These are phyloP conservation scores for Cryptosporidium sp. DNA, from an alignment of 169 alveolate species.

Conservation along the genomic window DNA sequence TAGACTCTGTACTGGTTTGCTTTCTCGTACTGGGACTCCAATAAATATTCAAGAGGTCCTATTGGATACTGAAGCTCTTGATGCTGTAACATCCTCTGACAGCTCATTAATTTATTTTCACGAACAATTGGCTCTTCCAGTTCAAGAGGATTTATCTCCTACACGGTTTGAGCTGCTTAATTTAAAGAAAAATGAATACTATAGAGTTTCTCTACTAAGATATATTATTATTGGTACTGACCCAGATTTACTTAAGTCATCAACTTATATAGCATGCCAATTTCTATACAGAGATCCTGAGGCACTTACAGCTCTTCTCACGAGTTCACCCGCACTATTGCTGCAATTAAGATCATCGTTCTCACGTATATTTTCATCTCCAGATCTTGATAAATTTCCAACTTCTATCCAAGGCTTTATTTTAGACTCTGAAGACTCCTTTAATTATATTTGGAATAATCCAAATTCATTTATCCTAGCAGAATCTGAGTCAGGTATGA, in stretches of 20 bases:
- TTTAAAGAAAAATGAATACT: background rate
- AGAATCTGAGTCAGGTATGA: constrained; percentile 28
- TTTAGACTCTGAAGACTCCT: constrained; percentile 21
- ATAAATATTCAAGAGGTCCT: constrained; percentile 1
- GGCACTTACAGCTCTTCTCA: constrained; percentile 18
- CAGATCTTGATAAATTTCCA: constrained; percentile 63
- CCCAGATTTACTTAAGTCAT: background rate
- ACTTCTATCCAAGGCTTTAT: constrained; percentile 20
- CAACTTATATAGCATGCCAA: constrained; percentile 28
- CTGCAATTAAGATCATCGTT: constrained; percentile 50
- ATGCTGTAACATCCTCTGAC: constrained; percentile 17
- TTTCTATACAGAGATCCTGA: constrained; percentile 44
- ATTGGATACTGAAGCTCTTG: constrained; percentile 22
- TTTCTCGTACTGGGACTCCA: background rate
- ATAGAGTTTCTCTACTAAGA: constrained; percentile 4
- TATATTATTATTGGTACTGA: constrained; percentile 73
- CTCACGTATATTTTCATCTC: constrained; percentile 18
- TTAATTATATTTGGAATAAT: constrained; percentile 40
- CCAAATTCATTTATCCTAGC: constrained; percentile 10
- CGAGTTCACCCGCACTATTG: constrained; percentile 38
- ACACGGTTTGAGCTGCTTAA: background rate
- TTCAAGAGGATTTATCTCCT: background rate
- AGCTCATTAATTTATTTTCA: constrained; percentile 53
- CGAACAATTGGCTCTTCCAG: constrained; percentile 39
- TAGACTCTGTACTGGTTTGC: constrained; percentile 21